Conservation (phyloP, 1,139 yeast species). For the Spathaspora sp. region DNA sequence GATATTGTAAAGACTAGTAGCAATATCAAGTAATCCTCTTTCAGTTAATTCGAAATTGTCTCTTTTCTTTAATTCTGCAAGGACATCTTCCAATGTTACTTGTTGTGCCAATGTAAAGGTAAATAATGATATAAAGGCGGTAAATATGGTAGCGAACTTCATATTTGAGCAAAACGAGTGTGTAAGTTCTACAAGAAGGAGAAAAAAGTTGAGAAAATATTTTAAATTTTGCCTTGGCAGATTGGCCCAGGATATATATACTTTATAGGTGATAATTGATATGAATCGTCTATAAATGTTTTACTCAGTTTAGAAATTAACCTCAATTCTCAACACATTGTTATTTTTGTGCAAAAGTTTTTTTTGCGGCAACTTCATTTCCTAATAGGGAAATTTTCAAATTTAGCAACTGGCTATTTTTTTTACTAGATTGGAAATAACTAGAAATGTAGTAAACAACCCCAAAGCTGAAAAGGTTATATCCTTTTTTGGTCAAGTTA, state of each 20-base stretch:
- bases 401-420: not conserved
- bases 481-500: not conserved
- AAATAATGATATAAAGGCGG: constrained; percentile 7
- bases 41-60: constrained; percentile 9
- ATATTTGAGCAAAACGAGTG: constrained; percentile 3
- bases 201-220: not conserved
- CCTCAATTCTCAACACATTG: not conserved
- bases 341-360: not conserved
- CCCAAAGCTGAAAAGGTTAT: not conserved
- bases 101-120: constrained; percentile 10
- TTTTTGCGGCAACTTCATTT: not conserved
- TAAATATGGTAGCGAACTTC: constrained; percentile 12
- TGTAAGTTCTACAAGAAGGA: not conserved
- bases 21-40: constrained; percentile 21
- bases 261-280: not conserved
- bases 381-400: not conserved
- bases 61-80: not conserved
- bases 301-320: constrained; percentile 1
- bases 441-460: not conserved
- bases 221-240: not conserved
- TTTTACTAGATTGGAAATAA: not conserved
- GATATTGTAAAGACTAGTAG: constrained; percentile 19
- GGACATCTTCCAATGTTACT: not conserved
- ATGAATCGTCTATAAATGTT: not conserved
- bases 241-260: too few relatives aligned